Conservation (phyloP, 805 yeast genomes). For the Wickerhamiella dianesei region DNA sequence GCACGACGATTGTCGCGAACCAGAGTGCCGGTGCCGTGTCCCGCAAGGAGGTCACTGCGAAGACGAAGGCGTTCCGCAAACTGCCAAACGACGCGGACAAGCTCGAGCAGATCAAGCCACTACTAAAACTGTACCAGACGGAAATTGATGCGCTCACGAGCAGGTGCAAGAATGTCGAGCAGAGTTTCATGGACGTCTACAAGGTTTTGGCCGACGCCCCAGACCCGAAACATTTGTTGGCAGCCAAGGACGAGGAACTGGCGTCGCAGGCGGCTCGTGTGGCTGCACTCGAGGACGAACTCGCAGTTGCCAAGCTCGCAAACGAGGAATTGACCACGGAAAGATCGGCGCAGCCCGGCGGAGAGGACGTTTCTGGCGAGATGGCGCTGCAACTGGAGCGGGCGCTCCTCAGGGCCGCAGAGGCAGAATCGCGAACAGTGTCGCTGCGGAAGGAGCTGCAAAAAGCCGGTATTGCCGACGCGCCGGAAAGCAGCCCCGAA, state of each 20-base stretch:
- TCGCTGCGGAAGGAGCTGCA: slow-evolving; percentile 55
- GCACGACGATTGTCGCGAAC: slow-evolving; percentile 52
- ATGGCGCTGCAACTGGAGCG: slow-evolving; percentile 64
- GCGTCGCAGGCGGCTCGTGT: slow-evolving; percentile 32
- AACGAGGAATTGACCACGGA: slow-evolving; percentile 28
- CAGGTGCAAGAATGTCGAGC: slow-evolving; percentile 62
- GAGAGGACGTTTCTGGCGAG: slow-evolving; percentile 9
- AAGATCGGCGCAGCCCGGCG: slow-evolving; percentile 25
- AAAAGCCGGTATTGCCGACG: slow-evolving; percentile 23
- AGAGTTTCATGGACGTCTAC: slow-evolving; percentile 60
- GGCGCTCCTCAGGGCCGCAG: slow-evolving; percentile 51
- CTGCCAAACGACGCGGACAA: slow-evolving; percentile 48
- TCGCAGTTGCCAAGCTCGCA: slow-evolving; percentile 26
- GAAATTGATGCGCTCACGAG: slow-evolving; percentile 76
- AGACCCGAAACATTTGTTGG: slow-evolving; percentile 75
- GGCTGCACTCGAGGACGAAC: slow-evolving; percentile 37
- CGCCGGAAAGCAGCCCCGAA: slow-evolving; percentile 1
- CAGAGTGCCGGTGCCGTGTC: slow-evolving; percentile 55
- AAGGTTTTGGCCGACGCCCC: slow-evolving; percentile 77
- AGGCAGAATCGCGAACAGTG: slow-evolving; percentile 67
- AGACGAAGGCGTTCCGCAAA: slow-evolving; percentile 77
- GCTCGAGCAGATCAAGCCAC: slow-evolving; percentile 46
- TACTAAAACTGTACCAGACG: slow-evolving; percentile 66
- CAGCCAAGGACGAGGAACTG: slow-evolving; percentile 43
- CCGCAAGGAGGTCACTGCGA: slow-evolving; percentile 63